Conservation (phyloP, 2,329 filamentous ascomycete species). For the Calonectria pseudoturangicola region DNA sequence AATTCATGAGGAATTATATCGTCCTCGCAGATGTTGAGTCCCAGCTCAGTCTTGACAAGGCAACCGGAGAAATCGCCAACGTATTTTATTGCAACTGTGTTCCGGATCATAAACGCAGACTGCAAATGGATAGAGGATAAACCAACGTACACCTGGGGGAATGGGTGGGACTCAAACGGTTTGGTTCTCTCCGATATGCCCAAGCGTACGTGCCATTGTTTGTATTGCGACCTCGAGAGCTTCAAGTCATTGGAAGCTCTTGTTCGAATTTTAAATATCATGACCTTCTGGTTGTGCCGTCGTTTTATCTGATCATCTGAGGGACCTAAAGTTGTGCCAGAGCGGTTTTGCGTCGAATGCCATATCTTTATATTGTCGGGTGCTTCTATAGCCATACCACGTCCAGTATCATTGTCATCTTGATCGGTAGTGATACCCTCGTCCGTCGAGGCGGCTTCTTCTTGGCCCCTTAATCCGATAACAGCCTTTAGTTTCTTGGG, state of each 20-base stretch:
- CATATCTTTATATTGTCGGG: not conserved
- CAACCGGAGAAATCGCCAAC: not conserved
- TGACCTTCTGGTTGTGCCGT: not conserved
- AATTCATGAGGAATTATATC: not conserved
- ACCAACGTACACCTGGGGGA: not conserved
- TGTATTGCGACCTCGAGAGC: not conserved
- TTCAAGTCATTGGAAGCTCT: not conserved
- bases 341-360: not conserved
- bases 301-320: not conserved
- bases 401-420: not conserved
- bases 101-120: not conserved
- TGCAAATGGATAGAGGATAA: slow-evolving; percentile 1
- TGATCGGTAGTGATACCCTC: not conserved
- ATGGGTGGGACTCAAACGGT: too few species aligned
- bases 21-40: not conserved
- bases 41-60: not conserved
- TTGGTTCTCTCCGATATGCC: not conserved
- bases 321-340: too few species aligned
- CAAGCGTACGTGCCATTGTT: not conserved
- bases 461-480: not conserved
- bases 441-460: not conserved
- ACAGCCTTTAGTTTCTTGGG: not conserved
- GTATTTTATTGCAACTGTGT: not conserved
- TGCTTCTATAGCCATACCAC: not conserved
- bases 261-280: not conserved